phyloP scores from a whole-genome alignment of 2,329 filamentous ascomycete genomes.

The Botrytis aclada region DNA sequence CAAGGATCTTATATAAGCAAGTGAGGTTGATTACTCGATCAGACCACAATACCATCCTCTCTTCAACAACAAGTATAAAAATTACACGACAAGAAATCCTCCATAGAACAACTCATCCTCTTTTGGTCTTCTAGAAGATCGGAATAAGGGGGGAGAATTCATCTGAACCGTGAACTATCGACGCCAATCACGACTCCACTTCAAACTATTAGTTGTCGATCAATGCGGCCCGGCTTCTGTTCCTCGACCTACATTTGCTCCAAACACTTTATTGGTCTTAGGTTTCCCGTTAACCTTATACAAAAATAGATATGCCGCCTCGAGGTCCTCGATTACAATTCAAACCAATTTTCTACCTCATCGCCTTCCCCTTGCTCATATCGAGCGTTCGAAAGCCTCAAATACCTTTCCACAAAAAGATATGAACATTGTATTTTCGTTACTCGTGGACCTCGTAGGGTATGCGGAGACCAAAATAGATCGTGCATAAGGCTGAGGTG shows the following conservation, averaged over 20 bases:
- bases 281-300: neutral
- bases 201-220: neutral
- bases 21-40: neutral
- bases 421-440: neutral
- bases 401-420: neutral
- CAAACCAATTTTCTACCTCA: neutral
- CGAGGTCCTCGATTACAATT: neutral
- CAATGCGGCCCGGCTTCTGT: neutral
- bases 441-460: too few species aligned
- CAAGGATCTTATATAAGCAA: constrained; percentile 2
- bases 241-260: neutral
- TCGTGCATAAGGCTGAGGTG: neutral
- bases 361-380: neutral
- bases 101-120: neutral
- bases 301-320: neutral
- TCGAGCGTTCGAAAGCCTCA: neutral
- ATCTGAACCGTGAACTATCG: neutral
- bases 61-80: neutral
- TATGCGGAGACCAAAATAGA: neutral
- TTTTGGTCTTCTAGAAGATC: neutral
- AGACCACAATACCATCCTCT: neutral
- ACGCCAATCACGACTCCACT: constrained; percentile 3
- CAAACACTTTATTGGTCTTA: neutral
- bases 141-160: neutral
- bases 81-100: neutral